Evolutionary conservation across 2,329 filamentous ascomycete species (phyloP).

Genomic region (Claviceps sp.): DNA sequence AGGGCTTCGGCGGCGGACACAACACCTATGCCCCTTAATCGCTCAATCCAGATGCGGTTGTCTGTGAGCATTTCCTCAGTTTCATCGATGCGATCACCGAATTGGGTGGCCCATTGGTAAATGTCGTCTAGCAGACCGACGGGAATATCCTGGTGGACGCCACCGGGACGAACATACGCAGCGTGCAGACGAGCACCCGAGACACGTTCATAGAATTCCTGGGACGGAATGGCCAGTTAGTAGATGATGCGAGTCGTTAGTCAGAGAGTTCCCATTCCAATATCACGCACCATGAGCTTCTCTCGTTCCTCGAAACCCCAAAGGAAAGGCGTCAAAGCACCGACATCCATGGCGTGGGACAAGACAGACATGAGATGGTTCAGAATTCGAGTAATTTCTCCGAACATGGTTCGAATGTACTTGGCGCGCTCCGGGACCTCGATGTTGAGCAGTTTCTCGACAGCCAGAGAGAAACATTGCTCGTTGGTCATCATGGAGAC

Average conservation of each 20-base stretch:
- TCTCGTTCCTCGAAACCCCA: constrained; percentile 99
- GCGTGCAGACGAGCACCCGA: constrained; percentile 95
- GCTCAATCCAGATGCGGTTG: constrained; percentile 97
- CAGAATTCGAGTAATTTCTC: constrained; percentile 81
- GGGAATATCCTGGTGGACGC: constrained; percentile 91
- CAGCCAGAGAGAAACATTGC: constrained; percentile 88
- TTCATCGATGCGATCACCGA: constrained; percentile 95
- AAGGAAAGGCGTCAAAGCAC: constrained; percentile 92
- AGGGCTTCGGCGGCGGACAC: constrained; percentile 87
- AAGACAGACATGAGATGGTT: constrained; percentile 98
- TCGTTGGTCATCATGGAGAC: constrained; percentile 99
- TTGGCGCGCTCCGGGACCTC: constrained; percentile 93
- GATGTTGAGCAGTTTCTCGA: constrained; percentile 95
- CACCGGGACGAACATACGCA: constrained; percentile 90
- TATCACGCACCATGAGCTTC: constrained; percentile 80
- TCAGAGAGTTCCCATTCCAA: not conserved
- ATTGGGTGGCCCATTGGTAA: constrained; percentile 99
- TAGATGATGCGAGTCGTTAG: not conserved
- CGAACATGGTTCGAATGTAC: constrained; percentile 92
- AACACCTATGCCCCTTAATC: constrained; percentile 83
- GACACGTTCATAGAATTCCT: constrained; percentile 99
- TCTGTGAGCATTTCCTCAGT: constrained; percentile 97
- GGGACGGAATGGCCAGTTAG: not conserved
- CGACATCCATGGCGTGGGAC: constrained; percentile 97
- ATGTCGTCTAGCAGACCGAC: constrained; percentile 93